Evolutionary conservation across 2,329 filamentous ascomycete species (phyloP).

Genomic region (Alternaria brassicicola): DNA sequence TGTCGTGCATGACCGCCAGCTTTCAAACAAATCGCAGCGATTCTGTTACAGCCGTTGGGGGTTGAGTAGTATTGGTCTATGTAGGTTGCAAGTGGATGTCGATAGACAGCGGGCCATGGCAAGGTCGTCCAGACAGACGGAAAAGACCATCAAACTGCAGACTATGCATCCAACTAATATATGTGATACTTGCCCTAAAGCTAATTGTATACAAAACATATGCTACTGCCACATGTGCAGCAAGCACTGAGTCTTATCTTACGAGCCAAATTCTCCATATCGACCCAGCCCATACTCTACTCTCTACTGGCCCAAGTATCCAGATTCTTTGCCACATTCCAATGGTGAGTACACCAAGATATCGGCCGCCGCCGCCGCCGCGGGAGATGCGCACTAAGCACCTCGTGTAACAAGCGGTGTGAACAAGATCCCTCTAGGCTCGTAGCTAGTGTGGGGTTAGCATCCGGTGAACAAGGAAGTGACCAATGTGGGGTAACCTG

Average conservation of each 20-base stretch:
- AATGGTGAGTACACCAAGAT: background rate
- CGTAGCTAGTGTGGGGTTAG: constrained; percentile 1
- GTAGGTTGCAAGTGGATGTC: background rate
- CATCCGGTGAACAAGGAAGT: constrained; percentile 3
- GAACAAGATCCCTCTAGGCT: constrained; percentile 3
- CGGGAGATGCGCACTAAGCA: constrained; percentile 12
- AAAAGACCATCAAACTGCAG: background rate
- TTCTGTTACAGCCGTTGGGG: background rate
- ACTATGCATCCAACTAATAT: background rate
- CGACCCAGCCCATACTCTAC: constrained; percentile 1
- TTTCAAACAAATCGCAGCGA: background rate
- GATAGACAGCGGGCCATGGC: background rate
- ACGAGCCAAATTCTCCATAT: background rate
- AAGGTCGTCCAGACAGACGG: background rate
- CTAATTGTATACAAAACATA: background rate
- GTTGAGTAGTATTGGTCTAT: background rate
- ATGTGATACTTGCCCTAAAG: background rate
- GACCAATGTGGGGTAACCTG: background rate
- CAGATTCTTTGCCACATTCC: background rate
- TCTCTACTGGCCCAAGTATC: background rate
- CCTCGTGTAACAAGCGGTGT: constrained; percentile 15
- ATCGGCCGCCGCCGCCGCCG: constrained; percentile 4
- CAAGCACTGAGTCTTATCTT: background rate
- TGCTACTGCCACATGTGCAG: background rate
- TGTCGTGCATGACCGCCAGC: constrained; percentile 1